These are phyloP conservation scores for Phytophthora tentaculata DNA, from an alignment of 352 stramenopile genomes.

Conservation along the genomic window DNA sequence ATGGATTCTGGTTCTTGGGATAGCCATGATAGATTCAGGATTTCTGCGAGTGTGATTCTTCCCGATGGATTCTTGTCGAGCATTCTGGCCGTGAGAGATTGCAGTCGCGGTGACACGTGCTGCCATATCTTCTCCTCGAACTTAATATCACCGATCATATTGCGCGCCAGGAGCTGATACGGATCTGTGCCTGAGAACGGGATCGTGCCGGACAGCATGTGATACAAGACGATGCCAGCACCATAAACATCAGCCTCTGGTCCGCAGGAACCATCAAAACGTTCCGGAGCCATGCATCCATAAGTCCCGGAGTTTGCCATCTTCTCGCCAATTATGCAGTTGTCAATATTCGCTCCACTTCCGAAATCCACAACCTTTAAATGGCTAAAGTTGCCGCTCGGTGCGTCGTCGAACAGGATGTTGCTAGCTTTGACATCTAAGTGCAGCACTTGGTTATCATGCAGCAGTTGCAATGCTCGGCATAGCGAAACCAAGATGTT, in stretches of 20 bases:
- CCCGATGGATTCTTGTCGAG: constrained; percentile 54
- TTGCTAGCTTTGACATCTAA: constrained; percentile 74
- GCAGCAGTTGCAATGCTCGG: constrained; percentile 51
- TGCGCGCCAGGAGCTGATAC: constrained; percentile 67
- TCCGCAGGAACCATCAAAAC: constrained; percentile 56
- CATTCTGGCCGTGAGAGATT: constrained; percentile 49
- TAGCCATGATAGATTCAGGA: constrained; percentile 63
- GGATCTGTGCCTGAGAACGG: constrained; percentile 50
- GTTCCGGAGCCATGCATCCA: constrained; percentile 72
- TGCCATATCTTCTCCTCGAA: constrained; percentile 51
- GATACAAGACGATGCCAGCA: constrained; percentile 63
- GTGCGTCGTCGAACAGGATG: constrained; percentile 62
- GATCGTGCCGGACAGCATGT: constrained; percentile 62
- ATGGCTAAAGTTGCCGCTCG: constrained; percentile 42
- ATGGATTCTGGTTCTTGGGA: constrained; percentile 37
- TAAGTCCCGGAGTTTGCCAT: constrained; percentile 45
- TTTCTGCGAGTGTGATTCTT: constrained; percentile 60
- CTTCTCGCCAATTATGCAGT: constrained; percentile 12
- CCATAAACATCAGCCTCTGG: constrained; percentile 69
- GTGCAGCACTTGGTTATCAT: constrained; percentile 61
- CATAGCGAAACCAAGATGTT: constrained; percentile 55
- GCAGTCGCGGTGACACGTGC: constrained; percentile 42
- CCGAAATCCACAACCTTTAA: constrained; percentile 80
- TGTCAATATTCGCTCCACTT: constrained; percentile 37
- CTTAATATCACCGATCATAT: constrained; percentile 62